Evolutionary conservation across 805 yeast genomes (phyloP).

Genomic region (Henningerozyma blattae): DNA sequence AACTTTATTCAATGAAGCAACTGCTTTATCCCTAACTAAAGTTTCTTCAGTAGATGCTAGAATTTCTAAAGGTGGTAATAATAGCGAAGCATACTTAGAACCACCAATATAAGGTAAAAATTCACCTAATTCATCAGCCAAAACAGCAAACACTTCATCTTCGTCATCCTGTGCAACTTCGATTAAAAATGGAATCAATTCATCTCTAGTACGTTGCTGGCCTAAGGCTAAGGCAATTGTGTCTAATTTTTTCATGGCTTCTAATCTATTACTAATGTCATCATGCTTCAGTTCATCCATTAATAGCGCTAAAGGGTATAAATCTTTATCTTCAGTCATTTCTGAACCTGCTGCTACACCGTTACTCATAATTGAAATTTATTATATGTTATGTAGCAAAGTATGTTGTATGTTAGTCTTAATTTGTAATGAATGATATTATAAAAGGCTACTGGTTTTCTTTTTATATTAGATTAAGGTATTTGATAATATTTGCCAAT

Average conservation of each 20-base stretch:
- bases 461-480: no score
- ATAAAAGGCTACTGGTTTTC: no score
- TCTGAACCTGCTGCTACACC: no score
- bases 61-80: conserved; percentile 61
- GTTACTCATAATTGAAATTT: no score
- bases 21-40: conserved; percentile 88
- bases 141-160: conserved; percentile 90
- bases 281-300: conserved; percentile 97
- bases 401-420: no score
- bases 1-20: conserved; percentile 66
- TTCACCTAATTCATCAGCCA: conserved; percentile 81
- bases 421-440: no score
- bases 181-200: conserved; percentile 79
- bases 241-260: conserved; percentile 87
- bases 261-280: conserved; percentile 85
- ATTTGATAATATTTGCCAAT: no score
- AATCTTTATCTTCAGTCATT: conserved; percentile 27
- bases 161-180: conserved; percentile 90
- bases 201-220: conserved; percentile 81
- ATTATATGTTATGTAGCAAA: no score
- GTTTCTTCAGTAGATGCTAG: conserved; percentile 94
- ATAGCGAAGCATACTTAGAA: conserved; percentile 40
- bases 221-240: conserved; percentile 94
- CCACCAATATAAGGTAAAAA: conserved; percentile 92
- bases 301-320: conserved; percentile 87